Evolutionary conservation across 2,329 filamentous ascomycete species (phyloP).

Genomic region (Xylaria sp.): DNA sequence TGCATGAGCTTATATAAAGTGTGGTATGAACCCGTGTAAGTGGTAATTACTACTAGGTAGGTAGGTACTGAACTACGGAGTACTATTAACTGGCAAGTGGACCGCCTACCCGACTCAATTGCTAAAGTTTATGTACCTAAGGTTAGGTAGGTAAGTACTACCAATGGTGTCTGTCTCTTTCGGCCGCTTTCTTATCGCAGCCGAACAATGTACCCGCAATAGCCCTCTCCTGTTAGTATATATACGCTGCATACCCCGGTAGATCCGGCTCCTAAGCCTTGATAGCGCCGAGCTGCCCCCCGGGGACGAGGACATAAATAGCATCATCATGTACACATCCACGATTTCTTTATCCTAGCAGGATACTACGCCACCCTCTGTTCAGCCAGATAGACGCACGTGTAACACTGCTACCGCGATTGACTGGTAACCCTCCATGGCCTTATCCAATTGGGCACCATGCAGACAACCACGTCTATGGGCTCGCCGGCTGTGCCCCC

Average conservation of each 20-base stretch:
- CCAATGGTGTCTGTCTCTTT: not conserved
- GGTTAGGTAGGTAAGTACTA: not conserved
- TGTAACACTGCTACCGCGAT: slow-evolving; percentile 25
- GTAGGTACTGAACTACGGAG: too few relatives aligned
- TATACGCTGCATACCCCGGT: slow-evolving; percentile 15
- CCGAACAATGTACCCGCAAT: not conserved
- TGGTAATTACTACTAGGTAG: not conserved
- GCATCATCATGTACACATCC: not conserved
- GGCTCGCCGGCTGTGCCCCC: slow-evolving; percentile 27
- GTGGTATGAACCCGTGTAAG: not conserved
- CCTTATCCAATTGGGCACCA: slow-evolving; percentile 37
- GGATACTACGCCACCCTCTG: slow-evolving; percentile 34
- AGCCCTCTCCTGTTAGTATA: not conserved
- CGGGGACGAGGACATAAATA: not conserved
- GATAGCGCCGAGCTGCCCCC: slow-evolving; percentile 11
- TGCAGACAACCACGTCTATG: slow-evolving; percentile 34
- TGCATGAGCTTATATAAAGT: too few relatives aligned
- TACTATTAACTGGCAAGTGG: not conserved
- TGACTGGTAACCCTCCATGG: slow-evolving; percentile 28
- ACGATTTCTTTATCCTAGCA: slow-evolving; percentile 10
- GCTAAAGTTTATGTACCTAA: not conserved
- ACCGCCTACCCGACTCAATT: not conserved
- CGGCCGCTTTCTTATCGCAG: slow-evolving; percentile 2
- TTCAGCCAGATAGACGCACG: slow-evolving; percentile 12
- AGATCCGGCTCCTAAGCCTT: slow-evolving; percentile 25